These are phyloP conservation scores for Domatiomyces globalis DNA, from an alignment of 2,329 filamentous ascomycete genomes.

Conservation along the genomic window DNA sequence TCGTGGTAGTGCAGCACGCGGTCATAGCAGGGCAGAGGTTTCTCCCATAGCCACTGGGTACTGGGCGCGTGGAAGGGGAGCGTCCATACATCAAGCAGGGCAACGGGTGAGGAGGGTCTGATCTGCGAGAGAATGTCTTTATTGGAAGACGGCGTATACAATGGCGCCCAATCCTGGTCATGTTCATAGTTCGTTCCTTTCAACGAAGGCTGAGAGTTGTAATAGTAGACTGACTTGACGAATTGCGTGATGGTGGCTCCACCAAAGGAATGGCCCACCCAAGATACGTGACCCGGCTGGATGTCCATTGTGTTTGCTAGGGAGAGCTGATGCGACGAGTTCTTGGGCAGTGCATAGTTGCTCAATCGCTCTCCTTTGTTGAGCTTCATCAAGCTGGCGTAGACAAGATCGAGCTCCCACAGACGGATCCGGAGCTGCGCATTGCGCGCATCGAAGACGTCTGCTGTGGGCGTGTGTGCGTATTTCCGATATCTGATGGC, in stretches of 20 bases:
- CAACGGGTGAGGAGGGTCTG: slow-evolving; percentile 49
- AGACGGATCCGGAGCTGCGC: slow-evolving; percentile 59
- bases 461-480: slow-evolving; percentile 49
- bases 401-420: slow-evolving; percentile 62
- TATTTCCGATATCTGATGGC: slow-evolving; percentile 33
- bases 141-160: slow-evolving; percentile 45
- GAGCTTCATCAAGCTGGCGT: slow-evolving; percentile 53
- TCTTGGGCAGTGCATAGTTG: slow-evolving; percentile 25
- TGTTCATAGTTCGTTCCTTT: slow-evolving; percentile 10
- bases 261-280: slow-evolving; percentile 70
- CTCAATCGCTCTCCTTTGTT: slow-evolving; percentile 40
- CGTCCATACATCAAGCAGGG: slow-evolving; percentile 71
- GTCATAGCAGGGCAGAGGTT: slow-evolving; percentile 56
- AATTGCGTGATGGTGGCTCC: slow-evolving; percentile 61
- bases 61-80: slow-evolving; percentile 53
- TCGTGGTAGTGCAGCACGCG: slow-evolving; percentile 34
- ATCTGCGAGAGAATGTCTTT: slow-evolving; percentile 51
- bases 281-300: slow-evolving; percentile 58
- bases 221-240: slow-evolving; percentile 61
- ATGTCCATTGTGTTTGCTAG: slow-evolving; percentile 53
- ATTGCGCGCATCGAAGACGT: slow-evolving; percentile 54
- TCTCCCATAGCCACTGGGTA: slow-evolving; percentile 51
- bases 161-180: slow-evolving; percentile 31
- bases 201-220: slow-evolving; percentile 22
- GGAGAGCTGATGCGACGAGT: background rate